These are phyloP conservation scores for Retiboletus flavoniger DNA, from an alignment of 1,284 basidiomycete genomes.

Conservation along the genomic window DNA sequence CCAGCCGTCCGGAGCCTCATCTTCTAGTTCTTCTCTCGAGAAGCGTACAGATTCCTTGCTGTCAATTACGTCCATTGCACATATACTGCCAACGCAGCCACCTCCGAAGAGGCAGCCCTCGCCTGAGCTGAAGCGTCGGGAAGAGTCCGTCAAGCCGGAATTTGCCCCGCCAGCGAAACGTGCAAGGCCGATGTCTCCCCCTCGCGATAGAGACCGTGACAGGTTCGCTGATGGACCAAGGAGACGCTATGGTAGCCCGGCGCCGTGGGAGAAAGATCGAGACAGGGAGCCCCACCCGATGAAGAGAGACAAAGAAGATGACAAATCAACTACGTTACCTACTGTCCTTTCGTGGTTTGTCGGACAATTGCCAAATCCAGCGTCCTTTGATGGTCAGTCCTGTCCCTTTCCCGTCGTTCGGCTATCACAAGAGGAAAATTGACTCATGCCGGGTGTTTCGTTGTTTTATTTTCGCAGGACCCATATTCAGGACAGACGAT, in stretches of 20 bases:
- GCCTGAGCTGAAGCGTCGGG: constrained; percentile 44
- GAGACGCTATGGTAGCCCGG: constrained; percentile 45
- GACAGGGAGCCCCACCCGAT: constrained; percentile 43
- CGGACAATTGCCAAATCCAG: constrained; percentile 67
- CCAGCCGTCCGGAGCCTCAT: constrained; percentile 31
- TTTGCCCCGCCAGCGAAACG: constrained; percentile 55
- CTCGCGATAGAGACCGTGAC: constrained; percentile 50
- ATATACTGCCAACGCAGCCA: constrained; percentile 25
- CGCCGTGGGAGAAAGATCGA: constrained; percentile 48
- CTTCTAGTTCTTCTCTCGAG: constrained; percentile 36
- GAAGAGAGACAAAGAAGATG: constrained; percentile 50
- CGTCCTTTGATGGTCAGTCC: constrained; percentile 77
- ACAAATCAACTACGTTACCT: constrained; percentile 59
- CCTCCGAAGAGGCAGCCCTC: constrained; percentile 24
- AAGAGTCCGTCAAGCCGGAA: constrained; percentile 40
- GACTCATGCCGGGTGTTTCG: constrained; percentile 16
- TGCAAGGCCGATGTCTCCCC: constrained; percentile 50
- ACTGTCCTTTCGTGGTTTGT: constrained; percentile 79
- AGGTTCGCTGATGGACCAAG: constrained; percentile 46
- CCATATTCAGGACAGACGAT: constrained; percentile 84
- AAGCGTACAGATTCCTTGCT: constrained; percentile 49
- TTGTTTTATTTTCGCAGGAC: constrained; percentile 50
- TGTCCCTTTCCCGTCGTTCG: constrained; percentile 3
- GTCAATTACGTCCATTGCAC: constrained; percentile 39
- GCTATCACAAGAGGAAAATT: constrained; percentile 14